Evolutionary conservation across 306 rosid species (phyloP), one percentile per base, ranked within the genome.

Genomic region (Hippophae tibetana): DNA sequence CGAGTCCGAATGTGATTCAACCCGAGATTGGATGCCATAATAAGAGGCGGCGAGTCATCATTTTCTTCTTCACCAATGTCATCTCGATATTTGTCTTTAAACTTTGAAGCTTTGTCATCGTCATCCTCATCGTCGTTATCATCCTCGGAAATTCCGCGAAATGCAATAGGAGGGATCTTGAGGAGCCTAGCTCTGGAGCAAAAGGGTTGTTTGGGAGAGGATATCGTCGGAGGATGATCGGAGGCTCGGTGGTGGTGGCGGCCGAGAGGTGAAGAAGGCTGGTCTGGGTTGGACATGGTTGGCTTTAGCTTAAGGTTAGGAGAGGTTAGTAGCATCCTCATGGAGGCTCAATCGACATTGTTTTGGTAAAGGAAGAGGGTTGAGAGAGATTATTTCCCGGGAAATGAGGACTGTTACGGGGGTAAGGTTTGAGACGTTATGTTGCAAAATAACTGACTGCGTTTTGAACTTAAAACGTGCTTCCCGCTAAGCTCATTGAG

Each of bases 1-100:
- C 95, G 87, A 27, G 96, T 88, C 12, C 95, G 80, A 42, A 92
- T 92, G 60, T 80, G 86, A 66, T 92, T 88, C 41, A 92, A 82
- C 26, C 93, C 90, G 53, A 86, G 67, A 9, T 92, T 69, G 0
- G 89, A 80, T 0, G 89, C 80, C 7, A 78, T 74, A 23, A 81
- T 40, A 47, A 85, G 72, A 1, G 89, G 68, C 7, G 89, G 3
- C 38, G 38, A 31, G 38, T 31, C 38, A 31, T 31, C 38, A 31
- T 31, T 1, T 31, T 31, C 38, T 31, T 31, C 38, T 2, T 31
- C 38, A 31, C 38, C 38, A 31, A 2, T 31, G 38, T 31, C 5
- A 31, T 31, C 38, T 31, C 38, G 38, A 31, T 31, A 31, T 31
- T 31, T 31, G 38, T 31, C 38, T 31, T 31, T 50, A n/a, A 49